Conservation (phyloP, 148 eudicot genomes). For the Cornus suecica region DNA sequence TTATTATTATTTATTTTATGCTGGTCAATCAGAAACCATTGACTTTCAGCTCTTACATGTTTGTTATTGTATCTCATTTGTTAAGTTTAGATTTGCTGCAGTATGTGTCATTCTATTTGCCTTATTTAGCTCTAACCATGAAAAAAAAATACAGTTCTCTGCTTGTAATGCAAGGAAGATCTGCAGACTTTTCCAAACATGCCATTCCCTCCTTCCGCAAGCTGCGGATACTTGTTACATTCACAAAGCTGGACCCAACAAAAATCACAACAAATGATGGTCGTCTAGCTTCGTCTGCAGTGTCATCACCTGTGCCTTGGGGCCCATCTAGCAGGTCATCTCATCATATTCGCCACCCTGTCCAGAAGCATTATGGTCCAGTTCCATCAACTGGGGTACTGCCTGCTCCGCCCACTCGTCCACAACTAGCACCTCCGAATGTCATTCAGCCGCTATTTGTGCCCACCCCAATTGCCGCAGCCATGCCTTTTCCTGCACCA, state of each 20-base stretch:
- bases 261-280: constrained; percentile 19
- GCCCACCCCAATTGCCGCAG: constrained; percentile 31
- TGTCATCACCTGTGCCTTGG: constrained; percentile 34
- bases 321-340: constrained; percentile 38
- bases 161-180: constrained; percentile 59
- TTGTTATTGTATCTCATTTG: not conserved
- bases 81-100: not conserved
- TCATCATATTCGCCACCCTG: constrained; percentile 33
- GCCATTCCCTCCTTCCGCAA: constrained; percentile 45
- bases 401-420: constrained; percentile 32
- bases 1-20: no score
- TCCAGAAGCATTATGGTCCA: constrained; percentile 43
- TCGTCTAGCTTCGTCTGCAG: constrained; percentile 26
- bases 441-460: constrained; percentile 43
- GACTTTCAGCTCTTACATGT: not conserved
- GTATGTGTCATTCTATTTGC: not conserved
- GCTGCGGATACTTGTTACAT: constrained; percentile 51
- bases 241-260: constrained; percentile 45
- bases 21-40: not conserved
- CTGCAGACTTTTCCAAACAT: constrained; percentile 41
- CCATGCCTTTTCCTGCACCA: constrained; percentile 39
- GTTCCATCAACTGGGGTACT: constrained; percentile 39
- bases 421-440: constrained; percentile 34
- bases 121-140: constrained; percentile 7
- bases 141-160: constrained; percentile 39